Evolutionary conservation across 2,329 filamentous ascomycete genomes (phyloP).

Genomic region (Colletotrichum cordylinicola): DNA sequence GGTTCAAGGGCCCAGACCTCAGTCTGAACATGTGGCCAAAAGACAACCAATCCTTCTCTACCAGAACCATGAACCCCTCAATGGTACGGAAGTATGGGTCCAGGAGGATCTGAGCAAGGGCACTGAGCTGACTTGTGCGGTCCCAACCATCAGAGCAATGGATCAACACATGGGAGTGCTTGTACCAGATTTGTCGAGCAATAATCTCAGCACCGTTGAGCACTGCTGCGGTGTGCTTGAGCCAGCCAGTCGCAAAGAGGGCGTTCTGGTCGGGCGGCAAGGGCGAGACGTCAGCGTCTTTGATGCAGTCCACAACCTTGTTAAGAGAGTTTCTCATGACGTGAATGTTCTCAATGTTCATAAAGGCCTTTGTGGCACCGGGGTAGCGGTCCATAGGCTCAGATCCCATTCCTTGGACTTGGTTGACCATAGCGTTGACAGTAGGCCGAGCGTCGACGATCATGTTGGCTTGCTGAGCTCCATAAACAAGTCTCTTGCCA

Average conservation of each 20-base stretch:
- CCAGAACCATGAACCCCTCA: conserved; percentile 89
- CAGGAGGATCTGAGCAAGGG: conserved; percentile 88
- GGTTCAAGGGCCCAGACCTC: conserved; percentile 84
- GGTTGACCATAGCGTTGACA: conserved; percentile 94
- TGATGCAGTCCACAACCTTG: conserved; percentile 87
- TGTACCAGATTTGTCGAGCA: conserved; percentile 85
- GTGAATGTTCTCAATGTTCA: conserved; percentile 98
- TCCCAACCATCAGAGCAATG: conserved; percentile 99
- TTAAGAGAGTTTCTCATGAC: conserved; percentile 93
- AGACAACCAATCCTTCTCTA: conserved; percentile 98
- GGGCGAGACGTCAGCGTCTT: conserved; percentile 87
- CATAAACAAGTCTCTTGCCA: conserved; percentile 75
- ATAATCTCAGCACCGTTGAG: conserved; percentile 86
- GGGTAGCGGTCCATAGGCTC: conserved; percentile 99
- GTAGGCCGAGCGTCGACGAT: conserved; percentile 96
- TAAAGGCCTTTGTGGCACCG: conserved; percentile 87
- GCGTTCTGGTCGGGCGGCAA: conserved; percentile 82
- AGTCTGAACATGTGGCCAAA: conserved; percentile 98
- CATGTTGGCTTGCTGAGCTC: conserved; percentile 89
- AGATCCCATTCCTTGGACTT: conserved; percentile 89
- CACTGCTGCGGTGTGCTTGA: conserved; percentile 86
- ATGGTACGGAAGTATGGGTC: conserved; percentile 96
- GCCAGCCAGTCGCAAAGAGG: conserved; percentile 85
- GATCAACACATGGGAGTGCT: conserved; percentile 93
- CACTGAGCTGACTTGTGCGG: conserved; percentile 92